These are phyloP conservation scores for Aspergillus versicolor DNA, from an alignment of 2,329 filamentous ascomycete species.

Conservation along the genomic window DNA sequence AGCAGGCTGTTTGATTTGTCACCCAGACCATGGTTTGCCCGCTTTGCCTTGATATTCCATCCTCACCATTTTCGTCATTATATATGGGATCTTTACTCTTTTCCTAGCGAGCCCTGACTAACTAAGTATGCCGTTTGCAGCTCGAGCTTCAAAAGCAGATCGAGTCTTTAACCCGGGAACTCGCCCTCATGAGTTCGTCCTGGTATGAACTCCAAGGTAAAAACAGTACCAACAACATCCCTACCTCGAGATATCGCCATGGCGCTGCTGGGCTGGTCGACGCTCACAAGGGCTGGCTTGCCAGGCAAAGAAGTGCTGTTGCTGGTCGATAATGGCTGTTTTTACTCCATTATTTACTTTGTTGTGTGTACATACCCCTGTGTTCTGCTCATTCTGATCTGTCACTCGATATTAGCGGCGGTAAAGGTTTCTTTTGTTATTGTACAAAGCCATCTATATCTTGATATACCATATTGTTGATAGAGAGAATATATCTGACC, in stretches of 20 bases:
- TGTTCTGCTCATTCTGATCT: background rate
- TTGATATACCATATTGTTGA: background rate
- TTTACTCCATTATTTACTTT: background rate
- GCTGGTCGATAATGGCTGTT: constrained; percentile 30
- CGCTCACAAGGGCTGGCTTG: constrained; percentile 45
- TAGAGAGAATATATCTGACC: background rate
- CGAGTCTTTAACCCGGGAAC: constrained; percentile 43
- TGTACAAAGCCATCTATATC: background rate
- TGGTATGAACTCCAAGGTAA: constrained; percentile 50
- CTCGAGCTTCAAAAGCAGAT: constrained; percentile 42
- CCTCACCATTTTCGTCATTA: background rate
- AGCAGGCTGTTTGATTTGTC: constrained; percentile 11
- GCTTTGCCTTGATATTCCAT: background rate
- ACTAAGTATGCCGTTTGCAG: constrained; percentile 24
- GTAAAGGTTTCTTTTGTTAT: background rate
- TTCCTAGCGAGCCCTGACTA: constrained; percentile 2
- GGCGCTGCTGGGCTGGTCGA: constrained; percentile 35
- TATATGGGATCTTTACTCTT: background rate
- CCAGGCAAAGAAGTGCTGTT: constrained; percentile 44
- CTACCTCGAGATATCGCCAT: constrained; percentile 41
- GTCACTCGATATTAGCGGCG: background rate
- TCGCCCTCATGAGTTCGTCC: constrained; percentile 46
- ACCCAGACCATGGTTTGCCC: background rate
- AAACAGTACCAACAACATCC: constrained; percentile 45
- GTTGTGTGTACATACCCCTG: background rate